Base-by-base conservation (phyloP, 2,329 filamentous ascomycete genomes). In the Pyrenophora teres region DNA sequence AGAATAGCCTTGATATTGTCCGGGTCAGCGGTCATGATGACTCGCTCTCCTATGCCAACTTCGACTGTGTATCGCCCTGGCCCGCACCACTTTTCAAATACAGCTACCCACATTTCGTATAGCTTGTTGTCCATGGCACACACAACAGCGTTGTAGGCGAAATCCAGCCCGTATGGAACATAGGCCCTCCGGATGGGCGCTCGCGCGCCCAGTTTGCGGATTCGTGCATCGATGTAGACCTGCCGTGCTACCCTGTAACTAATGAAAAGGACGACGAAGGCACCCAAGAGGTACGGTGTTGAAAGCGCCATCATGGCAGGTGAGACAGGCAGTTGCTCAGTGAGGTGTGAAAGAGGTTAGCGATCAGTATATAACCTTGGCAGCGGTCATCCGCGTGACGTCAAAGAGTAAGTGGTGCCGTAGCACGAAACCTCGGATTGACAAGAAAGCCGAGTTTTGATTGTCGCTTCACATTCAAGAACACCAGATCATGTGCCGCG, bases 1-100 rank as follows among this genome's bases (percentile, higher is more conserved):
- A 97, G 79, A 18, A 97, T 81, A 5, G 92, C 90, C 73, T 96
- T 96, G 77, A 96, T 88, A 69, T 96, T 96, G 66, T 95, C 90
- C 0, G 89, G 88, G 61, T 96, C 91, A 4, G 83, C 83, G 0
- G 92, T 96, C 66, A 94, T 81, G 52, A 95, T 72, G 18, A 87
- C 72, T n/a, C 89, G 83, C 40, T 81, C 80, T 1, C 84, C 64
- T 6, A 85, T 63, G 1, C 78, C 78, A 9, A 76, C 71, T 73
- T 93, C 89, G 33, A 81, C 75, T 0, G 89, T 92, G 61, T 79
- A 85, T 27, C 74, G 66, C 4, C 71, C 69, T 1, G 69, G 67
- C 4, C 74, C 65, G 6, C 10, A 67, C 50, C 53, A 71, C 13
- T 73, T 71, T 7, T 57, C 40, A 64, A 92, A 82, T 46, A 80